Conservation (phyloP, 2,329 filamentous ascomycete species). For the Colletotrichum sp. region DNA sequence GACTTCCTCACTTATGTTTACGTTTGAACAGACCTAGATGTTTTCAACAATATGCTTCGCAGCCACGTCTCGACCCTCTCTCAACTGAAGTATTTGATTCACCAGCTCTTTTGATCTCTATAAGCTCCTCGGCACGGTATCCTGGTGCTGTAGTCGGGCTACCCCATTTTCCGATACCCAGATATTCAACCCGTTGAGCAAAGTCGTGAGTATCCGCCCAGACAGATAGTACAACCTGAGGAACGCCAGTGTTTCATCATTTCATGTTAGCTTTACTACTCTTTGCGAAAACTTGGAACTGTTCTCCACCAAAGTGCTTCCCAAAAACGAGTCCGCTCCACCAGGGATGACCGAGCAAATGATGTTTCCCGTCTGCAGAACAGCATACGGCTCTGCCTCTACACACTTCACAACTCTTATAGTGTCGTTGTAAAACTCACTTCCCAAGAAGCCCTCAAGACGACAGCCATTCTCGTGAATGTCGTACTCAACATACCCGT, state of each 20-base stretch:
- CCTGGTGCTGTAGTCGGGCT: background rate
- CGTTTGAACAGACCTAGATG: background rate
- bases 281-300: background rate
- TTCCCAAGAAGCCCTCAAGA: background rate
- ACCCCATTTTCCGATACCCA: slow-evolving; percentile 40
- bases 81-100: slow-evolving; percentile 16
- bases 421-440: slow-evolving; percentile 22
- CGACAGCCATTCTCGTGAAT: background rate
- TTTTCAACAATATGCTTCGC: background rate
- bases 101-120: background rate
- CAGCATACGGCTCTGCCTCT: slow-evolving; percentile 36
- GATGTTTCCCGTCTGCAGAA: slow-evolving; percentile 40
- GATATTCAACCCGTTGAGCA: slow-evolving; percentile 45
- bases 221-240: slow-evolving; percentile 47
- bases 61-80: background rate
- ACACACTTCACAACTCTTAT: slow-evolving; percentile 46
- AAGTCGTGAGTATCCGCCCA: slow-evolving; percentile 55
- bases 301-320: slow-evolving; percentile 36
- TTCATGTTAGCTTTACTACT: background rate
- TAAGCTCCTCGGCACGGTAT: background rate
- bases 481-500: background rate
- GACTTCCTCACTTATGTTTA: background rate
- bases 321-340: slow-evolving; percentile 48
- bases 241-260: slow-evolving; percentile 41
- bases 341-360: slow-evolving; percentile 49